Base-by-base conservation (phyloP, 1,284 basidiomycete species). In the Apiotrichum siamense region DNA sequence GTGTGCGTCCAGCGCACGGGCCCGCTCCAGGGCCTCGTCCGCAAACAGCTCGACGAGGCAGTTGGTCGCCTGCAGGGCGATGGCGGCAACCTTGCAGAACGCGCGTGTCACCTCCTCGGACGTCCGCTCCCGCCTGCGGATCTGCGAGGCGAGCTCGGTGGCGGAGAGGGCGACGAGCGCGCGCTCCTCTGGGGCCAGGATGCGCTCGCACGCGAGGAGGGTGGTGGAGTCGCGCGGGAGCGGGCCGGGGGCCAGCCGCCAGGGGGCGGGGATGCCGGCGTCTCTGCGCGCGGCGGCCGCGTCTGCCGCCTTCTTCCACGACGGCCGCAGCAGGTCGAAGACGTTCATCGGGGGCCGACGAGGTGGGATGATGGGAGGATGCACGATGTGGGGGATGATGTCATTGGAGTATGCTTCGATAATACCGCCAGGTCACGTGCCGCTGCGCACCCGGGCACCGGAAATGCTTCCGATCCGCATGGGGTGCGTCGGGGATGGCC, bases 31-130 rank as follows among this genome's bases (percentile, higher is more conserved):
- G 0, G 81, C 83, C 18, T 78, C 77, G 1, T 83, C 80, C 41
- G 82, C 74, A 55, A 84, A 83, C 10, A 84, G 80, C 60, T 85
- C 84, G 4, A 83, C 84, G 37, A 86, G 67, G 62, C 83, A 84
- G 56, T 84, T 84, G 1, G 79, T 81, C 77, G 57, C 54, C 47
- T 62, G 61, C 41, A 62, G 65, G 1, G 61, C 63, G 4, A 67
- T 43, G 1, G 58, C 50, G 1, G 63, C 61, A 1, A 60, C 49
- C 44, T 61, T 58, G 47, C 53, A 36, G 47, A 58, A 69, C 10
- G 66, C 66, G 1, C 44, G 59, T 6, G 60, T 49, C 6, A 64
- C 64, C 24, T 62, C 54, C 1, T 62, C 59, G 0, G 62, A 44
- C 2, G 59, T 52, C 29, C 13, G 15, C 21, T 20, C 4, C 11